Percentiles rank a stretch among this genome's conserved stretches.
Evolutionary conservation across 1,139 yeast genomes (phyloP).

Genomic region (Entelexis sorbosivorans): DNA sequence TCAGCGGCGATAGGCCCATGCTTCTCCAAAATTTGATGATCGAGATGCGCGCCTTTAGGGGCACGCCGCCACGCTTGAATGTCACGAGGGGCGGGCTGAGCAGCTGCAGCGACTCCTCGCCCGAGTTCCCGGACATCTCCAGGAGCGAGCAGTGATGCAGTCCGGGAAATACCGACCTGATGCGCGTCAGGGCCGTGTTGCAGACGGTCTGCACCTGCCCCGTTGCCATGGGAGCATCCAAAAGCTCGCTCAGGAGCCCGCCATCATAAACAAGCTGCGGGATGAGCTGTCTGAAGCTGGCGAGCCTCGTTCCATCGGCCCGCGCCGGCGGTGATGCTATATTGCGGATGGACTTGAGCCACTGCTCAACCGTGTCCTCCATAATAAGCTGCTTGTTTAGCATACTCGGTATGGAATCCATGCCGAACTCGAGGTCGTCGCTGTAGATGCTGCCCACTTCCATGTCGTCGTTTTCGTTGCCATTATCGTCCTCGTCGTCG

Average conservation of each 20-base stretch:
- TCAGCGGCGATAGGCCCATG: constrained; percentile 32
- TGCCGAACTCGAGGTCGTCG: background rate
- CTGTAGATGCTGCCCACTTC: background rate
- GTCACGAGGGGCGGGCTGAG: constrained; percentile 28
- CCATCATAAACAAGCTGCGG: constrained; percentile 24
- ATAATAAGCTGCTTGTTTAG: background rate
- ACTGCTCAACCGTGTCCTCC: constrained; percentile 7
- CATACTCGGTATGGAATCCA: background rate
- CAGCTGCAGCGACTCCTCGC: constrained; percentile 15
- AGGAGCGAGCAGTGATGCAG: background rate
- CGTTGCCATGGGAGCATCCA: constrained; percentile 10
- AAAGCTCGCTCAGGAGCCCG: constrained; percentile 15
- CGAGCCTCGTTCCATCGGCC: constrained; percentile 14
- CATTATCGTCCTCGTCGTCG: background rate
- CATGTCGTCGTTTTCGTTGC: background rate
- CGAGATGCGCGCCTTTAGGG: constrained; percentile 30
- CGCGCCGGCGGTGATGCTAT: background rate
- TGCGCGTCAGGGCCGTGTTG: constrained; percentile 1
- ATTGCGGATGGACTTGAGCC: constrained; percentile 9
- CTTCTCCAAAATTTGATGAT: constrained; percentile 33
- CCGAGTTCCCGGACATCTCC: background rate
- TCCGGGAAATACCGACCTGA: constrained; percentile 1
- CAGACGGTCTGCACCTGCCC: constrained; percentile 10
- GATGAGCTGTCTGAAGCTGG: constrained; percentile 18
- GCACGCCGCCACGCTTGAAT: constrained; percentile 26